phyloP scores from a whole-genome alignment of 2,329 filamentous ascomycete species.

The Catunica adiposa region DNA sequence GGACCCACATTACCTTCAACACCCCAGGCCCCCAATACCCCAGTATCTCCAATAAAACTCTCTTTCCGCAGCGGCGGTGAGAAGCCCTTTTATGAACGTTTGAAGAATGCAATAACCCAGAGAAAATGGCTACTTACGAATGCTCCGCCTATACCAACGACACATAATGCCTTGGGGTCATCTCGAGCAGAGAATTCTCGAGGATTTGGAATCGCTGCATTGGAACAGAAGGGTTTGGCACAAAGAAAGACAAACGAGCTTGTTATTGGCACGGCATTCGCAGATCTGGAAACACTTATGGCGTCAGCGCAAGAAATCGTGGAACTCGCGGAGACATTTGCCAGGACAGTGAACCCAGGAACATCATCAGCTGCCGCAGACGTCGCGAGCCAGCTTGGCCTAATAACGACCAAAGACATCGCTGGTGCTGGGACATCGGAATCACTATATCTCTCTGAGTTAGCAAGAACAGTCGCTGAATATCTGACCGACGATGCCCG shows the following conservation, averaged over 20 bases:
- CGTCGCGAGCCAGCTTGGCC: constrained; percentile 51
- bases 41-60: constrained; percentile 38
- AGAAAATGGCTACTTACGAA: constrained; percentile 88
- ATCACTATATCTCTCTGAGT: constrained; percentile 74
- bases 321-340: constrained; percentile 76
- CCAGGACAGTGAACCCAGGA: constrained; percentile 40
- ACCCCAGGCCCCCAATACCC: constrained; percentile 38
- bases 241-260: constrained; percentile 84
- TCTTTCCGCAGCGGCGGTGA: constrained; percentile 84
- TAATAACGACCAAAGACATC: constrained; percentile 92
- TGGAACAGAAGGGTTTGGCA: constrained; percentile 72
- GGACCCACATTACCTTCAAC: constrained; percentile 44
- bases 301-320: constrained; percentile 93
- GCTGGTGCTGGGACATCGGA: constrained; percentile 60
- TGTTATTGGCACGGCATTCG: constrained; percentile 85
- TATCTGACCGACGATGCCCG: constrained; percentile 74
- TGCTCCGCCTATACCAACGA: constrained; percentile 70
- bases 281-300: constrained; percentile 93
- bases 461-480: constrained; percentile 71
- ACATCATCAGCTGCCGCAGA: constrained; percentile 33
- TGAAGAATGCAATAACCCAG: constrained; percentile 78
- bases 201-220: constrained; percentile 74
- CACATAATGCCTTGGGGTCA: constrained; percentile 17
- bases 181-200: constrained; percentile 26
- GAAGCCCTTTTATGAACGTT: constrained; percentile 73